phyloP scores from a whole-genome alignment of 2,329 filamentous ascomycete genomes.

The Pyricularia grisea region DNA sequence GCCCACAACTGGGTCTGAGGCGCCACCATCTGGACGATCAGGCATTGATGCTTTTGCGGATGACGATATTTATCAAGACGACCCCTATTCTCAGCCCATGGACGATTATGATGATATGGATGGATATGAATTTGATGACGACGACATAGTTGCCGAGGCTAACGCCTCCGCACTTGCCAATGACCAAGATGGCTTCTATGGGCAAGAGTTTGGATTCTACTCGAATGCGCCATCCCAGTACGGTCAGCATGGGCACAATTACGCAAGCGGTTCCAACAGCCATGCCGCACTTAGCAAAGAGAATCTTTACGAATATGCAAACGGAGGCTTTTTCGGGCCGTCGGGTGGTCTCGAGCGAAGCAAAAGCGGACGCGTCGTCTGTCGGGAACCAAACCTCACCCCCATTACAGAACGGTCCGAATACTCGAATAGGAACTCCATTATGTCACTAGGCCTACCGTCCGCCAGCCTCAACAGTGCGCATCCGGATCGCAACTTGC shows the following conservation, averaged over 20 bases:
- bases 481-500: constrained; percentile 28
- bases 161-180: constrained; percentile 90
- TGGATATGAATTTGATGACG: constrained; percentile 67
- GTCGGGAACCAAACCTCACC: constrained; percentile 83
- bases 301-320: constrained; percentile 50
- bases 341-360: constrained; percentile 50
- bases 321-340: constrained; percentile 84
- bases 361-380: constrained; percentile 63
- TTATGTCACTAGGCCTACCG: constrained; percentile 62
- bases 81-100: constrained; percentile 34
- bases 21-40: constrained; percentile 12
- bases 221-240: constrained; percentile 44
- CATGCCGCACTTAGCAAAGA: constrained; percentile 19
- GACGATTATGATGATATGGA: constrained; percentile 52
- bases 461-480: constrained; percentile 24
- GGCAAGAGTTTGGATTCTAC: constrained; percentile 95
- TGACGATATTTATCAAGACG: constrained; percentile 57
- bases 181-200: constrained; percentile 90
- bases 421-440: constrained; percentile 88
- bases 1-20: constrained; percentile 18
- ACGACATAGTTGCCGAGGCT: constrained; percentile 86
- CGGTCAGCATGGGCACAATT: constrained; percentile 15
- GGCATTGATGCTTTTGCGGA: constrained; percentile 15
- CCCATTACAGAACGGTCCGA: constrained; percentile 95
- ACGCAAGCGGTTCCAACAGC: constrained; percentile 3